Conservation (phyloP, 768 basidiomycete species). For the Kwoniella sp. region DNA sequence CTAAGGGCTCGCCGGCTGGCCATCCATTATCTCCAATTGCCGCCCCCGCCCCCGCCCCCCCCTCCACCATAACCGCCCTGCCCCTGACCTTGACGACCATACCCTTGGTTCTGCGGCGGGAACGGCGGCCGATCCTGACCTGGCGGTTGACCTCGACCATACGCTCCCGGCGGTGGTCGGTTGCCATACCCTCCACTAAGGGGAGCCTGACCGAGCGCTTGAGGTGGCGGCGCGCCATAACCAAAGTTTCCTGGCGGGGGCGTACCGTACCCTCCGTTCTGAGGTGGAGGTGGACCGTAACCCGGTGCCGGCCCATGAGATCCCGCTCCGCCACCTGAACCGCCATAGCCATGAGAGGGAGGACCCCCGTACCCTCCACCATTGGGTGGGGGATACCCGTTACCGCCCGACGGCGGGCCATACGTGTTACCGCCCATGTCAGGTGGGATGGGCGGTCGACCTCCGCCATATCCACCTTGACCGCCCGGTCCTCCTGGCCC, state of each 20-base stretch:
- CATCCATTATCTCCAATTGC: constrained; percentile 8
- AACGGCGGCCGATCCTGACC: neutral
- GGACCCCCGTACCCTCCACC: constrained; percentile 1
- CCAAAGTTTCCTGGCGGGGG: neutral
- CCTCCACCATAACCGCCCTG: constrained; percentile 3
- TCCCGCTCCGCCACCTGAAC: neutral
- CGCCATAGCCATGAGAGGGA: constrained; percentile 2
- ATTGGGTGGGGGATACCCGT: neutral
- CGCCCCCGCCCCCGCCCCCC: constrained; percentile 1
- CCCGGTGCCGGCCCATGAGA: neutral
- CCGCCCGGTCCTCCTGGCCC: too few species aligned
- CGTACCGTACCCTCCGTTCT: constrained; percentile 2
- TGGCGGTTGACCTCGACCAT: constrained; percentile 2
- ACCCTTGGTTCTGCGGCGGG: constrained; percentile 1
- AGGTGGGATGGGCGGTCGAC: neutral
- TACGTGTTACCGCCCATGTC: constrained; percentile 17
- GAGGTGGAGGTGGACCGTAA: constrained; percentile 3
- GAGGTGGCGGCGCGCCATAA: neutral
- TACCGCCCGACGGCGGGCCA: constrained; percentile 49
- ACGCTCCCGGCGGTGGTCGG: neutral
- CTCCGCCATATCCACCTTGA: neutral
- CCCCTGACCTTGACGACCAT: constrained; percentile 5
- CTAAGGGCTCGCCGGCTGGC: too few species aligned
- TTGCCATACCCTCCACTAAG: neutral
- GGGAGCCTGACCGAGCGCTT: too few species aligned